Conservation (phyloP, 2,329 filamentous ascomycete species). For the Fusarium annulatum region DNA sequence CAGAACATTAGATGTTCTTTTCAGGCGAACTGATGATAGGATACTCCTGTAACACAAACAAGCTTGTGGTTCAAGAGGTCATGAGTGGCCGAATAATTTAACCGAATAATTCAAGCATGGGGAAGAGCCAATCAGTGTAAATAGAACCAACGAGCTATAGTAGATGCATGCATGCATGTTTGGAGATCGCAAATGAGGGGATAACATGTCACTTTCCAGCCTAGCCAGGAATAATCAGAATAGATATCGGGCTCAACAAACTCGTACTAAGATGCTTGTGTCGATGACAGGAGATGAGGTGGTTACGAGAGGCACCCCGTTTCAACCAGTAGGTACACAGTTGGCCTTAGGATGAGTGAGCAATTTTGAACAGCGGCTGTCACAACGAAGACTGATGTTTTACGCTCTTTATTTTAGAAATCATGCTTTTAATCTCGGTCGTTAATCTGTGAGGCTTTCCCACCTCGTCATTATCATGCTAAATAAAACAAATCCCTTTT, state of each 20-base stretch:
- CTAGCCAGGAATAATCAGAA: background rate
- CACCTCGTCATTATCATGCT: slow-evolving; percentile 43
- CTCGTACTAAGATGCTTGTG: background rate
- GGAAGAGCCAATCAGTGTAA: background rate
- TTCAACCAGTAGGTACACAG: background rate
- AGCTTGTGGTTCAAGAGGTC: background rate
- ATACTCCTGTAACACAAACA: background rate
- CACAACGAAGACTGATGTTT: background rate
- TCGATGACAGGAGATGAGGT: background rate
- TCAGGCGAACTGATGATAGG: background rate
- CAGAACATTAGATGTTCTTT: too few species aligned
- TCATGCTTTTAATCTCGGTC: background rate
- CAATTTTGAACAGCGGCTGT: background rate
- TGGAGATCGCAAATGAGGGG: background rate
- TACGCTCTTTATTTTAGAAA: slow-evolving; percentile 21
- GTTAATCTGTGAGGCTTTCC: slow-evolving; percentile 25
- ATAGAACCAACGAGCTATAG: background rate
- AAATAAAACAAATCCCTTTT: slow-evolving; percentile 34
- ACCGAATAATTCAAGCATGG: background rate
- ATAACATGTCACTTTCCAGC: background rate
- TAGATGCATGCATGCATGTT: background rate
- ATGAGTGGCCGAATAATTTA: slow-evolving; percentile 12
- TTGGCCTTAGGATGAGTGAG: too few species aligned
- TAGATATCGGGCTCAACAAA: background rate
- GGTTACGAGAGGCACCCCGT: background rate